Percentiles rank a stretch among this genome's conserved stretches.
Evolutionary conservation across 805 yeast species (phyloP).

Genomic region (Nakazawaea wyomingensis): DNA sequence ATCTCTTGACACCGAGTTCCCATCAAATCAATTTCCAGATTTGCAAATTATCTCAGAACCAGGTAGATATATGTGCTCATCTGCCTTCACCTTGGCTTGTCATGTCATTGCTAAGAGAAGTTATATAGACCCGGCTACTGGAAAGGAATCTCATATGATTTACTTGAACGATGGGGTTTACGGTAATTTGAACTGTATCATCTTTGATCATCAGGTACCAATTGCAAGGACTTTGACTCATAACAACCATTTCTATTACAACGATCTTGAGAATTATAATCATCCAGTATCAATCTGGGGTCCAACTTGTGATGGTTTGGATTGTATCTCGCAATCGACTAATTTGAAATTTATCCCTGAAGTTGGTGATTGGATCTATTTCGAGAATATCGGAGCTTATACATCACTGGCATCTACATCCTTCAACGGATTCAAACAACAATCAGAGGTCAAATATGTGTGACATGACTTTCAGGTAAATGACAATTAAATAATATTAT

Average conservation of each 20-base stretch:
- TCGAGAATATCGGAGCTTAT: conserved; percentile 83
- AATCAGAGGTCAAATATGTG: conserved; percentile 59
- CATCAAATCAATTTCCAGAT: conserved; percentile 29
- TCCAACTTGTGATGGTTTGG: conserved; percentile 97
- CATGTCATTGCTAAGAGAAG: conserved; percentile 83
- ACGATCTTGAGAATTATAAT: conserved; percentile 16
- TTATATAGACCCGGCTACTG: conserved; percentile 15
- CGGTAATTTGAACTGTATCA: conserved; percentile 90
- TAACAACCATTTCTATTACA: conserved; percentile 39
- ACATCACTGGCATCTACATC: conserved; percentile 88
- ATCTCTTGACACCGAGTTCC: conserved; percentile 58
- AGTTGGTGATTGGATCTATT: conserved; percentile 92
- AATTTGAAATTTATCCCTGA: conserved; percentile 53
- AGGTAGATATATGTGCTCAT: conserved; percentile 83
- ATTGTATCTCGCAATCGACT: conserved; percentile 59
- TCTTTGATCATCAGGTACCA: conserved; percentile 88
- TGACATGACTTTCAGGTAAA: conserved; percentile 22
- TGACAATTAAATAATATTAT: not conserved
- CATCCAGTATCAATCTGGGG: conserved; percentile 81
- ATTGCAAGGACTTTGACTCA: conserved; percentile 61
- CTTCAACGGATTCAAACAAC: conserved; percentile 80
- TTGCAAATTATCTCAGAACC: conserved; percentile 80
- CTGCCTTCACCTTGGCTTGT: conserved; percentile 79
- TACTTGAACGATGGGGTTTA: conserved; percentile 94
- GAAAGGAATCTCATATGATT: conserved; percentile 52